These are phyloP conservation scores for Linderniella brevidens DNA, from an alignment of 257 asterid species.

Conservation along the genomic window DNA sequence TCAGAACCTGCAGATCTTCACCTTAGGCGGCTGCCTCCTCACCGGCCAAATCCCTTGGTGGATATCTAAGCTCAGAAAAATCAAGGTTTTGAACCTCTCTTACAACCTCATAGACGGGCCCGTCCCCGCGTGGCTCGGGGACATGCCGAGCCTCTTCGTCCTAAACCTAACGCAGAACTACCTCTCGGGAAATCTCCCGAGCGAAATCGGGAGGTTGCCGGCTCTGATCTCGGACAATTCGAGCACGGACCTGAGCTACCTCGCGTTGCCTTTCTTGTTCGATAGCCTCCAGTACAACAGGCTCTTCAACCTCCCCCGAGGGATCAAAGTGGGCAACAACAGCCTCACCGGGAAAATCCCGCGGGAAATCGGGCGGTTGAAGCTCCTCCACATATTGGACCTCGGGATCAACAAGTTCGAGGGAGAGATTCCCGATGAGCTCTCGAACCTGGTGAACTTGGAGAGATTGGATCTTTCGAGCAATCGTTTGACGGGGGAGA, in stretches of 20 bases:
- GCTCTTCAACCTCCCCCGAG: slow-evolving; percentile 32
- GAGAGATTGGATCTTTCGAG: slow-evolving; percentile 27
- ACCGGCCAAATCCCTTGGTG: slow-evolving; percentile 27
- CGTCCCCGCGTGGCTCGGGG: slow-evolving; percentile 31
- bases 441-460: slow-evolving; percentile 24
- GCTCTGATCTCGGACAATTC: slow-evolving; percentile 22
- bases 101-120: slow-evolving; percentile 30
- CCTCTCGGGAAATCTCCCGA: slow-evolving; percentile 22
- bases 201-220: slow-evolving; percentile 16
- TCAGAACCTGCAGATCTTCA: slow-evolving; percentile 25
- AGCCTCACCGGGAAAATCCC: slow-evolving; percentile 34
- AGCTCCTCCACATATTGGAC: slow-evolving; percentile 25
- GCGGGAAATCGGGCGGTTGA: slow-evolving; percentile 21
- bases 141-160: slow-evolving; percentile 25
- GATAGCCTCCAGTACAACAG: slow-evolving; percentile 23
- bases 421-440: slow-evolving; percentile 27
- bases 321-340: slow-evolving; percentile 26
- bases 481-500: slow-evolving; percentile 27
- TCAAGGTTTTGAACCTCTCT: slow-evolving; percentile 29
- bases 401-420: slow-evolving; percentile 21
- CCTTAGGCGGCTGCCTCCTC: slow-evolving; percentile 28
- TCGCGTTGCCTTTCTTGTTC: slow-evolving; percentile 30
- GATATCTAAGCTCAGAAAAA: slow-evolving; percentile 19
- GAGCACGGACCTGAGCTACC: slow-evolving; percentile 21
- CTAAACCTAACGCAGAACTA: slow-evolving; percentile 26